Percentiles rank a stretch among this genome's conserved stretches.
Conservation (phyloP, 106 monocot genomes). For the Dendrobium huoshanense region DNA sequence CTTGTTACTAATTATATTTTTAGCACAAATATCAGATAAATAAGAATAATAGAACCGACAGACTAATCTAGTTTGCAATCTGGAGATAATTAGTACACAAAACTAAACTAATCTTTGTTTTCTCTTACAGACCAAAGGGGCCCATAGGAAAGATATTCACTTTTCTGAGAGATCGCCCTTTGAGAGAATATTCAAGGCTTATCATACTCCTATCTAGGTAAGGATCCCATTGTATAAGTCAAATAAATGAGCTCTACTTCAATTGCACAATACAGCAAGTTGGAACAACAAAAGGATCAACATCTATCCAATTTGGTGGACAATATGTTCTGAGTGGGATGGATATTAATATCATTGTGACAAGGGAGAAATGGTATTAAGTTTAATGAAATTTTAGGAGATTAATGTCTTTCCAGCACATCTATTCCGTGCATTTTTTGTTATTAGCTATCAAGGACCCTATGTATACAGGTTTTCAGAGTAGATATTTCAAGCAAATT, state of each 20-base stretch:
- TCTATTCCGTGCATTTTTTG: neutral
- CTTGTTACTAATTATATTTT: no score
- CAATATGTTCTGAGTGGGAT: neutral
- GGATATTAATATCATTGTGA: neutral
- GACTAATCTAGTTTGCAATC: no score
- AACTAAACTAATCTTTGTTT: no score
- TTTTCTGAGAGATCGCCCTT: no score
- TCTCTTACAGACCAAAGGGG: no score
- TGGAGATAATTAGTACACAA: no score
- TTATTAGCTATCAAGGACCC: neutral
- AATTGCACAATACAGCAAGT: neutral
- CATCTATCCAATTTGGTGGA: neutral
- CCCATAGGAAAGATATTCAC: no score
- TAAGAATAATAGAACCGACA: no score
- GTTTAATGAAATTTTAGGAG: neutral
- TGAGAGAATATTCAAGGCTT: no score
- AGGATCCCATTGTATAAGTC: no score
- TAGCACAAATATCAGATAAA: no score
- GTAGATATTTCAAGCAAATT: neutral
- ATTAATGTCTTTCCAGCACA: neutral
- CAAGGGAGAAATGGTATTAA: neutral
- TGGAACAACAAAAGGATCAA: neutral
- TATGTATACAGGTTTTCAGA: neutral
- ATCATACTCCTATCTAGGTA: no score
- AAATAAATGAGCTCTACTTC: neutral